Base-by-base conservation (phyloP, 1,139 yeast species). In the Yamadazyma conglobata region DNA sequence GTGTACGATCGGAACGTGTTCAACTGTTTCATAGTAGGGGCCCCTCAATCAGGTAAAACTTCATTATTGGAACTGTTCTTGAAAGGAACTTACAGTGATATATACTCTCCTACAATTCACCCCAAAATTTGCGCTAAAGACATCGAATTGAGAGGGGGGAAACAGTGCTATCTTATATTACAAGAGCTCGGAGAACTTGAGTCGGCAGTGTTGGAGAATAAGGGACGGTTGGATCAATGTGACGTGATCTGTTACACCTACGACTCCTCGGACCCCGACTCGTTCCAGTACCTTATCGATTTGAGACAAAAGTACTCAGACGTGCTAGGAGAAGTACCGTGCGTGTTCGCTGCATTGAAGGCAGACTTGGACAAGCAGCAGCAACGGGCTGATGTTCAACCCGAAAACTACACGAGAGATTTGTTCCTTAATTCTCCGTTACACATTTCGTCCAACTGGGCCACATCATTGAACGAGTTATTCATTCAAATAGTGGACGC, bases 351-450 rank as follows among this genome's bases (percentile, higher is more conserved):
- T 1, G 98, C 96, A 0, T 61, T 88, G 17, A 91, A 91, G 50
- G 97, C 98, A 0, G 98, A 91, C 55, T 64, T 88, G 26, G 98
- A 91, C 54, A 79, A 94, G 43, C 97, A 89, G 50, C 96, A 89
- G 47, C 98, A 91, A 50, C 56, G 98, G 19, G 77, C 84, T 19
- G 86, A 78, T 34, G 64, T 73, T 5, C 96, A 87, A 48, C 98
- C 98, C 0, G 97, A 91, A 47, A 82, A 76, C 25, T 88, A 82
- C 49, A 81, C 96, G 0, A 65, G 87, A 21, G 72, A 73, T 15
- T 52, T 83, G 3, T 71, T 70, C 30, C 54, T 84, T 30, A 59
- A 60, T 22, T 78, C 88, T 1, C 91, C 94, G 2, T 58, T 91
- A 41, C 97, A 91, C 51, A 85, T 88, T 1, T 85, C 95, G 0